These are phyloP conservation scores for Serendipita vermifera DNA, from an alignment of 768 basidiomycete species.

Conservation along the genomic window DNA sequence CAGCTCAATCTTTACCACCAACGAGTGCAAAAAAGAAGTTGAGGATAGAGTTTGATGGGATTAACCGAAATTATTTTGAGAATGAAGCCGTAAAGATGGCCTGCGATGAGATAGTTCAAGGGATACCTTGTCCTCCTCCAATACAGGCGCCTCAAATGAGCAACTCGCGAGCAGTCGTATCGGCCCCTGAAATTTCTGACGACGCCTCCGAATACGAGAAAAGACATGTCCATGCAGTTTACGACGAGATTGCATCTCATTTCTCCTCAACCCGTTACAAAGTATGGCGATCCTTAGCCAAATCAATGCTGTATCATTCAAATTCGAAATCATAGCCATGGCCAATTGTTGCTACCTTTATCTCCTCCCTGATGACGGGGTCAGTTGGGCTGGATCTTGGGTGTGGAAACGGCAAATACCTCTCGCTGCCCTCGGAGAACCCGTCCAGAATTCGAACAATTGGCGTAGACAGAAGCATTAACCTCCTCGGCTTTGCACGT, in stretches of 20 bases:
- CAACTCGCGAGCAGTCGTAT: background rate
- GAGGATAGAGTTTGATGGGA: no score
- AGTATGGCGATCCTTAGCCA: constrained; percentile 27
- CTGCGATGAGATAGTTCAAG: no score
- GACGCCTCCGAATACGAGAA: constrained; percentile 41
- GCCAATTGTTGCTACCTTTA: constrained; percentile 72
- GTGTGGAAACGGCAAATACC: constrained; percentile 96
- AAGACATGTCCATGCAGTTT: constrained; percentile 66
- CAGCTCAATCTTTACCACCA: no score
- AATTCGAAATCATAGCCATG: constrained; percentile 46
- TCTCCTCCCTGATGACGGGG: constrained; percentile 55
- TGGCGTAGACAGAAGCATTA: constrained; percentile 72
- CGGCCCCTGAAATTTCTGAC: background rate
- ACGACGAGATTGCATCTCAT: constrained; percentile 74
- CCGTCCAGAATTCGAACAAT: constrained; percentile 56
- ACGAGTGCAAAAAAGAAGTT: no score
- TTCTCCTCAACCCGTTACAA: constrained; percentile 87
- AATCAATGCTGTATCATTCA: background rate
- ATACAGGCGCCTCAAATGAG: background rate
- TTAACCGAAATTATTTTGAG: no score
- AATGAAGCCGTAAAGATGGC: no score
- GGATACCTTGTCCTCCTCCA: no score
- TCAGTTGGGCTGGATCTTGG: constrained; percentile 90
- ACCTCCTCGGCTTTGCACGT: constrained; percentile 62
- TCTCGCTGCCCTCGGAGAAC: constrained; percentile 55